Evolutionary conservation across 306 rosid species (phyloP), one percentile per base, ranked within the genome.

Genomic region (cucumber (Cucumis sativus)): DNA sequence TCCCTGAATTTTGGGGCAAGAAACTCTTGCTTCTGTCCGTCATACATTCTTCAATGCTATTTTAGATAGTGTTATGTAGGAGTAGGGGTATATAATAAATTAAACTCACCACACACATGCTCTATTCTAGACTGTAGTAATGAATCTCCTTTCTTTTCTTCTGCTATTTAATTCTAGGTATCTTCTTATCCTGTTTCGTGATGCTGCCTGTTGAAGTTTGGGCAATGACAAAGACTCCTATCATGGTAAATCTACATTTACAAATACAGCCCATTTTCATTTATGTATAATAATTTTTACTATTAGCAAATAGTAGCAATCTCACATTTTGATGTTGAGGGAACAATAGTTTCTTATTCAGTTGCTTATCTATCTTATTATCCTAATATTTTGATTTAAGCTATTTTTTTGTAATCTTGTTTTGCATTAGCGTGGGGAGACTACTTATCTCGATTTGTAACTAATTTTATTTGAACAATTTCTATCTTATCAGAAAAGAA

Each of bases 131-230:
- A 33, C 37, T 33, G 5, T 33, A 33, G 63, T 58, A 12, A 39
- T 77, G 21, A 78, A 13, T 37, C 10, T 78, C 15, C 40, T 66
- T 67, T 78, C 13, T n/a, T 41, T 30, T 78, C 8, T 65, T 18
- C 17, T 75, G 68, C 52, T 10, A 21, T 57, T 78, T 78, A 74
- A 64, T 90, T 83, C 81, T 91, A 96, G 99, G 88, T 96, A 96
- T 88, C 98, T 96, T 83, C 87, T 96, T 58, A 87, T 96, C 82
- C 86, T 96, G 96, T 93, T 92, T 82, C 97, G 92, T 62, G 99
- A 96, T 84, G 99, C 99, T 73, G n/a, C 99, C 99, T 4, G 96
- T 96, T 75, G 99, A 96, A 83, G 98, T 96, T 83, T 96, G 99
- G 99, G 99, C 99, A 80, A 96, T 96, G 99, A 89, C 99, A 67